Evolutionary conservation across 495 filamentous ascomycete species (phyloP), one percentile per base, ranked within the genome.

Genomic region (Copromyces sp.): DNA sequence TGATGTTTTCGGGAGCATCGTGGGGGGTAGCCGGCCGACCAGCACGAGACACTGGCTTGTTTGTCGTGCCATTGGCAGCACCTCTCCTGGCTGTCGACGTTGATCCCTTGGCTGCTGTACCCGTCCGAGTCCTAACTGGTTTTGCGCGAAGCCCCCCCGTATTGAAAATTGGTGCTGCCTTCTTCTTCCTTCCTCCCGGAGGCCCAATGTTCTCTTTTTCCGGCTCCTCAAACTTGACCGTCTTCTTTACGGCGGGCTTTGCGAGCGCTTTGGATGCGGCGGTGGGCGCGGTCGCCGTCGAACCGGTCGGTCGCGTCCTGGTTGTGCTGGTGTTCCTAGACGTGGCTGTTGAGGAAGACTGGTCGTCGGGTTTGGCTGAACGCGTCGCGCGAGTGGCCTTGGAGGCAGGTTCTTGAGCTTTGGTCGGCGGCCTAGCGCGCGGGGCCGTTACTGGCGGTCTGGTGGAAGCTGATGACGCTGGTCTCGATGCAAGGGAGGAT

Each of bases 211-310:
- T 88, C 76, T 89, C 87, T 75, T 89, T 87, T 77, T 87, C 86
- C 1, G 86, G 85, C 71, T 87, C 87, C 75, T 87, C 80, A 74
- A 89, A 89, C 65, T 82, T 86, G 73, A 89, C 87, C 1, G 82
- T 83, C 79, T 89, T 89, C 80, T 87, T 88, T 32, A 80, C 59
- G 8, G 74, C 40, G 20, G 83, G 78, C 69, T 83, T 84, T 16
- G 80, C 78, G 3, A 77, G 73, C 8, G 76, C 74, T 68, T 77
- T 82, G 17, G 80, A 75, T 14, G 77, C 42, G 20, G 73, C 74
- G 20, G 77, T 75, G 9, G 79, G 68, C 40, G 75, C 74, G 41
- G 78, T 73, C 8, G 81, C 53, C 14, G 53, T 65, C 0, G 53
- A 65, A 14, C 29, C 0, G 12, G 53, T 35, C 53, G 53, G 53